Conservation (phyloP, 306 rosid genomes). For the Trichosanthes truncata region DNA sequence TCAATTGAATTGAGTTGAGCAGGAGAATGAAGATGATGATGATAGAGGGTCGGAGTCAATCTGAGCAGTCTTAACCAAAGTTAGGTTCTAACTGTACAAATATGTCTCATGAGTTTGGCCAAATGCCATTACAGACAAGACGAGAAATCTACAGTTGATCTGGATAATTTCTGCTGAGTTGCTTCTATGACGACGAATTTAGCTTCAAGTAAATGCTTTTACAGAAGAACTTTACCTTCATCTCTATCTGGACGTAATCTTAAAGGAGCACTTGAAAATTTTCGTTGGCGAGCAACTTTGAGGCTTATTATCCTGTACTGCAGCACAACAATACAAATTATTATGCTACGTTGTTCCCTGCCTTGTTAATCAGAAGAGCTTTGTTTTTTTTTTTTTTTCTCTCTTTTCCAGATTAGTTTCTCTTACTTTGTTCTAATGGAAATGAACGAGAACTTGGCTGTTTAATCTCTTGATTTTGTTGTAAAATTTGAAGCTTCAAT, state of each 20-base stretch:
- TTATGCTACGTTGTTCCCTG: conserved; percentile 5
- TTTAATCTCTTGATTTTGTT: conserved; percentile 11
- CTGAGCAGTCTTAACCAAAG: conserved; percentile 15
- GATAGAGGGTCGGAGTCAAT: not conserved
- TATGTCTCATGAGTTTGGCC: conserved; percentile 39
- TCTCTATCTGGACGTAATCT: not conserved
- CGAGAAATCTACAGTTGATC: conserved; percentile 41
- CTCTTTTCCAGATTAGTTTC: conserved; percentile 7
- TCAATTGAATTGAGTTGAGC: conserved; percentile 14
- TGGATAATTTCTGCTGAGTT: conserved; percentile 31
- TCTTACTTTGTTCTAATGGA: conserved; percentile 8
- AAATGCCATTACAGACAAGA: conserved; percentile 37
- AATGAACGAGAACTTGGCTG: not conserved
- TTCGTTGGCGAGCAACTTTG: not conserved
- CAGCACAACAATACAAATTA: conserved; percentile 1
- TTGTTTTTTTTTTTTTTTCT: not conserved
- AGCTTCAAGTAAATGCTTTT: not conserved
- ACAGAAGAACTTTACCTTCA: not conserved
- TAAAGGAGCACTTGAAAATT: not conserved
- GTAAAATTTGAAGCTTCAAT: conserved; percentile 6
- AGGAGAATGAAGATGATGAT: not conserved
- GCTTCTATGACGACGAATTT: not conserved
- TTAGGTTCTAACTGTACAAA: conserved; percentile 85
- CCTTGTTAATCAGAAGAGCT: conserved; percentile 10
- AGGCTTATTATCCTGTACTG: conserved; percentile 3